Evolutionary conservation across 768 basidiomycete species (phyloP).

Genomic region (Ephemerocybe angulata): DNA sequence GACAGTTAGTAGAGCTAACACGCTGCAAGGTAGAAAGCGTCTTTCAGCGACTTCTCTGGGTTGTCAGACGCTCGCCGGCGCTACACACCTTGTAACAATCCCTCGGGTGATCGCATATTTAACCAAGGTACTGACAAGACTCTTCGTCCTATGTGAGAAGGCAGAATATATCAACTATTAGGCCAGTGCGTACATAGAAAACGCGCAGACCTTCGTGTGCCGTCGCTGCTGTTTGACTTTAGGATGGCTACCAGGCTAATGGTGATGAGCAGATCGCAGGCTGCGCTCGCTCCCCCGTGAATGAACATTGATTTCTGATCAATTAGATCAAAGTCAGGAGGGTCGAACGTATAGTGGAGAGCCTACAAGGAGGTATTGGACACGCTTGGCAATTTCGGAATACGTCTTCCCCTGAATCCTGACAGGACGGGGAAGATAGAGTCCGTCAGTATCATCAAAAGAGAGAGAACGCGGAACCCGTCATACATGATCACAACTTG

Average conservation of each 20-base stretch:
- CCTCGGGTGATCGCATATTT: not conserved
- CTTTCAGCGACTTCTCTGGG: not conserved
- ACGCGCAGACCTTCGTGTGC: not conserved
- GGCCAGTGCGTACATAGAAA: not conserved
- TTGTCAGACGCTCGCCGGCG: not conserved
- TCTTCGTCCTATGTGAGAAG: not conserved
- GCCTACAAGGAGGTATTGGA: not conserved
- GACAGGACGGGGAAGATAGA: too few relatives aligned
- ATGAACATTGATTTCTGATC: conserved; percentile 4
- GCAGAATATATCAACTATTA: not conserved
- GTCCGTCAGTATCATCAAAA: too few relatives aligned
- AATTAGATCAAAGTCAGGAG: not conserved
- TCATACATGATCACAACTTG: not conserved
- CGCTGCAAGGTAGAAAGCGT: not conserved
- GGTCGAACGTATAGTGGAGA: not conserved
- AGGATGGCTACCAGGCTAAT: not conserved
- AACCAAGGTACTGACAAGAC: not conserved
- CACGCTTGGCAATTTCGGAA: too few relatives aligned
- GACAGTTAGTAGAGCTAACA: not conserved
- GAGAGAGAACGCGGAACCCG: too few relatives aligned
- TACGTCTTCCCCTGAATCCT: too few relatives aligned
- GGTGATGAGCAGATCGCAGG: conserved; percentile 5
- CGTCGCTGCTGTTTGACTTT: not conserved
- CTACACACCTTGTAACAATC: not conserved
- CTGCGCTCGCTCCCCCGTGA: not conserved